phyloP scores from a whole-genome alignment of 805 yeast genomes.

The Lipomyces anomalus region DNA sequence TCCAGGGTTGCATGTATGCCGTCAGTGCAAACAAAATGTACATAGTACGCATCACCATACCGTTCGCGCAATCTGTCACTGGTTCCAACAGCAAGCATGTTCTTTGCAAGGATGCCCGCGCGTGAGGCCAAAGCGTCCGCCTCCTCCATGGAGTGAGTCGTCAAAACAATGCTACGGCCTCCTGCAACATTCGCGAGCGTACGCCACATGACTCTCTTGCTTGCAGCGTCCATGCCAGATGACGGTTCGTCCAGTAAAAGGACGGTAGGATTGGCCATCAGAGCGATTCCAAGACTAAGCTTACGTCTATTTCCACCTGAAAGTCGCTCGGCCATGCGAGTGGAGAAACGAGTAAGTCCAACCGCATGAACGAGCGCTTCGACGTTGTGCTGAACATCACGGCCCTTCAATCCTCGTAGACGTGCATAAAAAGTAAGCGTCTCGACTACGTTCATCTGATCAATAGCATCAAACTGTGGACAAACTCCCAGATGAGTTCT shows the following conservation, averaged over 20 bases:
- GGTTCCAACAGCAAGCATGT: constrained; percentile 32
- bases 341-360: constrained; percentile 30
- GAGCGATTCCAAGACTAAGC: constrained; percentile 33
- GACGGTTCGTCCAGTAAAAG: constrained; percentile 37
- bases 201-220: constrained; percentile 37
- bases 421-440: constrained; percentile 32
- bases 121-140: constrained; percentile 35
- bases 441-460: constrained; percentile 32
- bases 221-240: constrained; percentile 37
- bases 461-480: constrained; percentile 38
- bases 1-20: constrained; percentile 4
- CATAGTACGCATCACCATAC: constrained; percentile 29
- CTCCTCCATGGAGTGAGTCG: constrained; percentile 38
- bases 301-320: constrained; percentile 37
- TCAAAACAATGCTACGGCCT: constrained; percentile 32
- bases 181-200: constrained; percentile 31
- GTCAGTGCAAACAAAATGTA: constrained; percentile 28
- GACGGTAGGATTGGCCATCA: constrained; percentile 35
- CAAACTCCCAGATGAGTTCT: constrained; percentile 34
- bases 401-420: constrained; percentile 29
- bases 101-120: constrained; percentile 33
- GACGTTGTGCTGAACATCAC: constrained; percentile 27
- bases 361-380: constrained; percentile 31
- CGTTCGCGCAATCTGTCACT: constrained; percentile 26
- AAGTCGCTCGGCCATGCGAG: constrained; percentile 30